These are phyloP conservation scores for Pyronema omphalodes DNA, from an alignment of 495 filamentous ascomycete genomes.

Conservation along the genomic window DNA sequence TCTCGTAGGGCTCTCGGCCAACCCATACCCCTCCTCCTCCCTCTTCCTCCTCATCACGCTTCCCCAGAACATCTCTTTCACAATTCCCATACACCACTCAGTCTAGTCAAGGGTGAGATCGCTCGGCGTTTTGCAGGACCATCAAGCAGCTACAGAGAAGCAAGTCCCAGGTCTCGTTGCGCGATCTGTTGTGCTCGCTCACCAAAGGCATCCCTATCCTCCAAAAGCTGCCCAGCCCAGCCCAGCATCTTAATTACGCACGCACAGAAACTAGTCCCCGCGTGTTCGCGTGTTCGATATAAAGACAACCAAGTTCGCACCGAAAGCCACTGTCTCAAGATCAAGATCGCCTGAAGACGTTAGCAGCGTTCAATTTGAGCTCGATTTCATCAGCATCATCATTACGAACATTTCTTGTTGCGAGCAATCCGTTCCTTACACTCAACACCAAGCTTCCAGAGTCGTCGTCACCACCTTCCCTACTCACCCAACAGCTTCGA, in stretches of 20 bases:
- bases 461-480: background rate
- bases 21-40: background rate
- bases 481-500: background rate
- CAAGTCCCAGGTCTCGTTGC: background rate
- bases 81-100: too few relatives aligned
- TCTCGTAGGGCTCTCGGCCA: background rate
- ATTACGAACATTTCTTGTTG: background rate
- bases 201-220: background rate
- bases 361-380: too few relatives aligned
- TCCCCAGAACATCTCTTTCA: background rate
- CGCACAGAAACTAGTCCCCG: background rate
- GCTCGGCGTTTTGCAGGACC: too few relatives aligned
- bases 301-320: constrained; percentile 17
- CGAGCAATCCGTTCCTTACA: background rate
- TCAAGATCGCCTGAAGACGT: background rate
- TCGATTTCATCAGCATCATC: too few relatives aligned
- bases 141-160: background rate
- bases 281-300: constrained; percentile 11
- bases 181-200: background rate
- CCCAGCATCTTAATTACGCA: background rate
- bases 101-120: too few relatives aligned
- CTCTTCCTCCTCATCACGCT: background rate
- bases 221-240: background rate
- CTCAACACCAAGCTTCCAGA: background rate
- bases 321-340: background rate